A percentile compares a stretch with the other conserved stretches of the same genome.
Evolutionary conservation across 2,329 filamentous ascomycete genomes (phyloP).

Genomic region (Rutstroemia sp.): DNA sequence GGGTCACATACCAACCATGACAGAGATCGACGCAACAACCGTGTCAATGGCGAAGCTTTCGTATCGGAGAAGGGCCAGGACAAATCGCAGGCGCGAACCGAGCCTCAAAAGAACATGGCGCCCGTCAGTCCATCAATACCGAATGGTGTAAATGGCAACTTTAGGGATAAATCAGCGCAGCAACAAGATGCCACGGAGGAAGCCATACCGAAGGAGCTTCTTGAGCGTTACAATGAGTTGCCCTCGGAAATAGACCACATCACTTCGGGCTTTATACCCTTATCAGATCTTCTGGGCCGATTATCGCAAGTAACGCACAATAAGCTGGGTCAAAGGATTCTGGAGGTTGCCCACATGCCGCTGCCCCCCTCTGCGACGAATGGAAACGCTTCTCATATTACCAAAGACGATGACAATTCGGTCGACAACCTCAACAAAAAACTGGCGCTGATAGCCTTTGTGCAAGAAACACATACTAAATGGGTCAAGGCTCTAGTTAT

Average conservation of each 20-base stretch:
- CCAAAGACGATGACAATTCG: constrained; percentile 47
- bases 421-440: constrained; percentile 70
- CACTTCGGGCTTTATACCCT: constrained; percentile 65
- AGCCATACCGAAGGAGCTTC: constrained; percentile 21
- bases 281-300: constrained; percentile 68
- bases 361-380: constrained; percentile 46
- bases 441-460: constrained; percentile 64
- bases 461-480: constrained; percentile 71
- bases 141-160: constrained; percentile 24
- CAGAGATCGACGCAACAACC: constrained; percentile 40
- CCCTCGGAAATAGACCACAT: constrained; percentile 63
- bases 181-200: constrained; percentile 14
- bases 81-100: constrained; percentile 23
- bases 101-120: constrained; percentile 24
- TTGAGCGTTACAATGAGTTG: constrained; percentile 46
- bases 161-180: constrained; percentile 13
- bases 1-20: constrained; percentile 49
- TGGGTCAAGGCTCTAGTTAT: constrained; percentile 93
- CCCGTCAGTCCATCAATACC: constrained; percentile 23
- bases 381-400: constrained; percentile 38
- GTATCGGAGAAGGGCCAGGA: constrained; percentile 32
- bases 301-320: constrained; percentile 80
- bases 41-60: constrained; percentile 34
- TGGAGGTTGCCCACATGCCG: constrained; percentile 62
- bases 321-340: constrained; percentile 62